A percentile compares a stretch with the other conserved stretches of the same genome.
Conservation (phyloP, 169 alveolate species). For the Babesia sp. region DNA sequence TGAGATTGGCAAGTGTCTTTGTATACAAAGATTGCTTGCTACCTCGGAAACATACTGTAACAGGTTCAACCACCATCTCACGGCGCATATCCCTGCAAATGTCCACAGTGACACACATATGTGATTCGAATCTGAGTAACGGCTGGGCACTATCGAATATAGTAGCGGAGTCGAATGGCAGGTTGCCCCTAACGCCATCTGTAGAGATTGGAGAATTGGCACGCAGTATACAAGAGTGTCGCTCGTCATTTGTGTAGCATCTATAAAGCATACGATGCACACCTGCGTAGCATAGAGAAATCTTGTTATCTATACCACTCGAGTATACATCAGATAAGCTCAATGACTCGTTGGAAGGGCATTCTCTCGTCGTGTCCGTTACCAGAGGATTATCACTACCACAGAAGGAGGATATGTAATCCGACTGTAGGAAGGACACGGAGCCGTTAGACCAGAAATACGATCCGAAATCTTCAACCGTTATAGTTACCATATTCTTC, state of each 20-base stretch:
- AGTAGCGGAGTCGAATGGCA: neutral
- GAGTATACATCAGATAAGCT: neutral
- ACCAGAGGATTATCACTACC: neutral
- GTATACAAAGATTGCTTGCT: conserved; percentile 30
- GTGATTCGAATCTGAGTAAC: conserved; percentile 15
- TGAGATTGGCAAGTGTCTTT: conserved; percentile 41
- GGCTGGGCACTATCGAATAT: neutral
- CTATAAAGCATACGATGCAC: conserved; percentile 5
- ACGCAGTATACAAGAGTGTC: neutral
- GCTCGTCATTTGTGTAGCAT: neutral
- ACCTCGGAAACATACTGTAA: conserved; percentile 33
- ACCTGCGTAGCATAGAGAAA: conserved; percentile 5
- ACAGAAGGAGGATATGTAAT: neutral
- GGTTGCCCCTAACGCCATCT: neutral
- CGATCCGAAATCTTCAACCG: conserved; percentile 55
- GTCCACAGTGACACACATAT: conserved; percentile 29
- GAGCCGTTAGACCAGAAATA: conserved; percentile 46
- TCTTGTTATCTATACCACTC: neutral
- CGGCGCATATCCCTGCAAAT: conserved; percentile 33
- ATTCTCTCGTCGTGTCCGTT: neutral
- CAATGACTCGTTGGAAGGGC: neutral
- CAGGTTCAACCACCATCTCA: conserved; percentile 63
- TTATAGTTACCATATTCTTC: conserved; percentile 26
- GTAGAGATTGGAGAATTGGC: neutral
- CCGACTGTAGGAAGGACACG: neutral